phyloP scores from a whole-genome alignment of 345 rosid genomes.

The Pistacia integerrima region DNA sequence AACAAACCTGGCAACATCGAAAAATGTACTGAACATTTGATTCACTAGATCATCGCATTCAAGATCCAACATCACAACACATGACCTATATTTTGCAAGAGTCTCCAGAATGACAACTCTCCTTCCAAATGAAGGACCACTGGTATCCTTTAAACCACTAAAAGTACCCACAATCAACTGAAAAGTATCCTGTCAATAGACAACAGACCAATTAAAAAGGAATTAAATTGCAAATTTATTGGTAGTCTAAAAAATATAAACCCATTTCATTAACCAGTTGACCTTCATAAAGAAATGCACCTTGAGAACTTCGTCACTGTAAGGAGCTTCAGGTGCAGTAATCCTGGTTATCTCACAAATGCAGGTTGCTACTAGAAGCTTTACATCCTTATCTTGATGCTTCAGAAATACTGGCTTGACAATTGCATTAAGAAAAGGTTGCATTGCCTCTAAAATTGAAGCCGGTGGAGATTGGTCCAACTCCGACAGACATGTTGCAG shows the following conservation, averaged over 20 bases:
- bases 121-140: constrained; percentile 92
- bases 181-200: constrained; percentile 75
- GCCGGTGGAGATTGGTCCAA: constrained; percentile 82
- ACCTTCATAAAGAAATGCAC: constrained; percentile 36
- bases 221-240: constrained; percentile 17
- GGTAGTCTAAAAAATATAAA: neutral
- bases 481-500: constrained; percentile 78
- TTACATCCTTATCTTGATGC: constrained; percentile 92
- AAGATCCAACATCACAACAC: constrained; percentile 97
- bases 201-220: constrained; percentile 19
- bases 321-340: constrained; percentile 99
- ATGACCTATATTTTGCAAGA: constrained; percentile 91
- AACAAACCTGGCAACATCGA: constrained; percentile 87
- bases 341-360: constrained; percentile 93
- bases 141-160: constrained; percentile 75
- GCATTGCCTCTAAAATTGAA: constrained; percentile 66
- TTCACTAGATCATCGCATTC: constrained; percentile 92
- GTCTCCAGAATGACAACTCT: constrained; percentile 93
- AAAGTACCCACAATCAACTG: constrained; percentile 83
- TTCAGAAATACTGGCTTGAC: constrained; percentile 77
- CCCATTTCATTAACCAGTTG: constrained; percentile 10
- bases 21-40: constrained; percentile 88
- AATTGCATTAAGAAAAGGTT: constrained; percentile 79
- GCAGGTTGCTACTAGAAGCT: constrained; percentile 96
- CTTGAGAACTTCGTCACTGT: constrained; percentile 79